phyloP scores from a whole-genome alignment of 495 filamentous ascomycete genomes.

The Halenospora varia region DNA sequence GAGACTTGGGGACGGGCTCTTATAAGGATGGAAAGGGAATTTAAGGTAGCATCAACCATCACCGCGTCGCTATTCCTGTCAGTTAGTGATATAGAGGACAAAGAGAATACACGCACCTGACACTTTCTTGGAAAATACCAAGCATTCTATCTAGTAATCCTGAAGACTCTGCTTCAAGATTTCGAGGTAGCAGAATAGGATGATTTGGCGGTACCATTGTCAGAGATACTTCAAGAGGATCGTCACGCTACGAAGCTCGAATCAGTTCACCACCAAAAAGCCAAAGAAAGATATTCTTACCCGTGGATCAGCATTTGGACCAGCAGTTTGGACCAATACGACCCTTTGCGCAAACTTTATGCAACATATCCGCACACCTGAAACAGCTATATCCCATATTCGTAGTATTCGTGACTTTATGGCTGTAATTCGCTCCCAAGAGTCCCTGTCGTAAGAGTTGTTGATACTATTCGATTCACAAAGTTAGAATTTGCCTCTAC shows the following conservation, averaged over 20 bases:
- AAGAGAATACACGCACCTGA: constrained; percentile 50
- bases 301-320: constrained; percentile 76
- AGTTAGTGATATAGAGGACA: constrained; percentile 2
- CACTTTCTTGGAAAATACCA: constrained; percentile 79
- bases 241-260: constrained; percentile 54
- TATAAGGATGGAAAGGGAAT: constrained; percentile 75
- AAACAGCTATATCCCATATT: constrained; percentile 78
- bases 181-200: constrained; percentile 66
- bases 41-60: constrained; percentile 88
- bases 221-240: constrained; percentile 83
- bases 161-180: constrained; percentile 85
- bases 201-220: constrained; percentile 81
- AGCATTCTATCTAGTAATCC: constrained; percentile 88
- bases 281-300: constrained; percentile 44
- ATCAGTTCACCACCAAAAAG: constrained; percentile 6
- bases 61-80: constrained; percentile 65
- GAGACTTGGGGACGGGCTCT: constrained; percentile 75
- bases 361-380: constrained; percentile 82
- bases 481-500: constrained; percentile 18
- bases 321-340: constrained; percentile 85
- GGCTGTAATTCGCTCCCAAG: constrained; percentile 82
- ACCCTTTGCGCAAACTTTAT: constrained; percentile 96
- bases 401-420: constrained; percentile 87
- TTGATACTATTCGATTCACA: constrained; percentile 58
- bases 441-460: constrained; percentile 69